phyloP scores from a whole-genome alignment of 1,139 yeast genomes.

The Blastobotrys illinoisensis region DNA sequence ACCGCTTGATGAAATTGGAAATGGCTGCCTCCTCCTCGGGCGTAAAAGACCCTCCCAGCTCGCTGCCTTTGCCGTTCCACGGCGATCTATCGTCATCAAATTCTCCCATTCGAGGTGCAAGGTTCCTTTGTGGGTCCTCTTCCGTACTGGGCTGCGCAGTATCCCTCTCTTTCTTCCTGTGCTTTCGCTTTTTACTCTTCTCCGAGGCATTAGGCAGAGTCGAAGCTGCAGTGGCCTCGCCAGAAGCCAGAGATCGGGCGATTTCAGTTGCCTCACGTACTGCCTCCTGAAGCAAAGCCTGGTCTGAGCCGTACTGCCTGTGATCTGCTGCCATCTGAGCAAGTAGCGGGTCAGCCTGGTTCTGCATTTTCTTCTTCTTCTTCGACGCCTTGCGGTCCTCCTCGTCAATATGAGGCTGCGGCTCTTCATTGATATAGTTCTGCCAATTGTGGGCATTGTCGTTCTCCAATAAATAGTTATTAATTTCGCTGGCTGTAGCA shows the following conservation, averaged over 20 bases:
- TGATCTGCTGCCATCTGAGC: conserved; percentile 4
- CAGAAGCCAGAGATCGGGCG: conserved; percentile 19
- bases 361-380: conserved; percentile 6
- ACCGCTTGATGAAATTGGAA: conserved; percentile 65
- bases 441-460: conserved; percentile 11
- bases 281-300: conserved; percentile 25
- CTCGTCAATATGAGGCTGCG: not conserved
- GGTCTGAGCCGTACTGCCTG: conserved; percentile 18
- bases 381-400: not conserved
- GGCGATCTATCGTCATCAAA: conserved; percentile 11
- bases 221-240: not conserved
- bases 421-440: conserved; percentile 11
- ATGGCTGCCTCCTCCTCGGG: conserved; percentile 63
- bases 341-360: conserved; percentile 13
- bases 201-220: not conserved
- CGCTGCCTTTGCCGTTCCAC: conserved; percentile 29
- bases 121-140: not conserved
- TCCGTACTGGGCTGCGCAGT: not conserved
- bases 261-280: conserved; percentile 27
- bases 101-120: not conserved
- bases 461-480: not conserved
- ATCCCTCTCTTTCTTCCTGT: not conserved
- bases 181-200: not conserved
- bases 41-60: conserved; percentile 47
- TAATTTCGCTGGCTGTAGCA: not conserved